A percentile compares a stretch with the other conserved stretches of the same genome.
phyloP scores from a whole-genome alignment of 78 protist genomes.

The Dictyostelium purpureum region DNA sequence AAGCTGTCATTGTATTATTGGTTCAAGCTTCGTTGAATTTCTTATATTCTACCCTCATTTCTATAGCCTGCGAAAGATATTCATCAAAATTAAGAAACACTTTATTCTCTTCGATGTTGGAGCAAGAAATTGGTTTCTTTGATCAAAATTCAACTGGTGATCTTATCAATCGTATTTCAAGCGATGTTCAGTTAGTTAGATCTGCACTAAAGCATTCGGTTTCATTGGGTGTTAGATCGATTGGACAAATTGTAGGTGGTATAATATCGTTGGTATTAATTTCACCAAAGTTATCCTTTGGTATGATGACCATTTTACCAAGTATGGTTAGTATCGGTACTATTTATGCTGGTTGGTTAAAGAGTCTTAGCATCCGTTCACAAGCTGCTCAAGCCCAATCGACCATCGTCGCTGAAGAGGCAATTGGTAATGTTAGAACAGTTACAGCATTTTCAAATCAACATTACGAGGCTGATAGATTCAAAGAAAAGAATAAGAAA shows the following conservation, averaged over 20 bases:
- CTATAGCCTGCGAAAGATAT: constrained; percentile 35
- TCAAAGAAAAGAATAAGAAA: not conserved
- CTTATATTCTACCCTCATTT: constrained; percentile 20
- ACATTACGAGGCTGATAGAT: constrained; percentile 1
- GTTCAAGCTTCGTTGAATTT: constrained; percentile 29
- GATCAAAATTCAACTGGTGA: constrained; percentile 94
- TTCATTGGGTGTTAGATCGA: constrained; percentile 36
- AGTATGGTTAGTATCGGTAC: constrained; percentile 63
- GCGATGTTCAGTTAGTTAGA: constrained; percentile 74
- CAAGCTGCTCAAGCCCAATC: constrained; percentile 68
- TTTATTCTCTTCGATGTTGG: constrained; percentile 31
- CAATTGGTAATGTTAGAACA: constrained; percentile 74
- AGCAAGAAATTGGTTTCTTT: constrained; percentile 89
- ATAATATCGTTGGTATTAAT: constrained; percentile 34
- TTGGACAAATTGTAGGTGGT: constrained; percentile 79
- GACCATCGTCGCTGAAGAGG: constrained; percentile 80
- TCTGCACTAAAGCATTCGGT: constrained; percentile 78
- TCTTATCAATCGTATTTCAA: constrained; percentile 85
- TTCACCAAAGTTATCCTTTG: constrained; percentile 35
- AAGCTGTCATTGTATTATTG: constrained; percentile 9
- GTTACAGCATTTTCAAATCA: constrained; percentile 81
- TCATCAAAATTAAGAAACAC: constrained; percentile 32
- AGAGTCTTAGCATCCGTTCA: constrained; percentile 22
- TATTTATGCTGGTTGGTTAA: constrained; percentile 32
- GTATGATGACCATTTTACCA: constrained; percentile 45